Evolutionary conservation across 306 rosid genomes (phyloP), one percentile per base, ranked within the genome.

Genomic region (Trichosanthes truncata): DNA sequence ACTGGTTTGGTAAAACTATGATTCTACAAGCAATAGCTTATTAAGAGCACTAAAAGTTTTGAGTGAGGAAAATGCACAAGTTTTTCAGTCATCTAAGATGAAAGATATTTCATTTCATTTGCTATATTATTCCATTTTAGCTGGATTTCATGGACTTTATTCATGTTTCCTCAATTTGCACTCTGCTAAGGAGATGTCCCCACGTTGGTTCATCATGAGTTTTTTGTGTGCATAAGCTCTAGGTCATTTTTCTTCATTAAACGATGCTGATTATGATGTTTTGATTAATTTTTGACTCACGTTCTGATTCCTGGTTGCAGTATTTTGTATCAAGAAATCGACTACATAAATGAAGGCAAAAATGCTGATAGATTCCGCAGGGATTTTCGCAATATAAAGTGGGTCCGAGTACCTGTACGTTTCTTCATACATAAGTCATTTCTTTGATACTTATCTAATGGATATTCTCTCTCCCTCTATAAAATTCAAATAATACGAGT

Each of bases 401-500:
- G 97, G 97, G 97, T 93, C 78, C 94, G 97, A 82, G 88, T 93
- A 62, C 97, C 97, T 86, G 97, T 91, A 91, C 78, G 97, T 88
- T 84, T 83, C 90, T 82, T 81, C 78, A 86, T 78, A 49, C 80
- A 65, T 46, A 76, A 71, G 57, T 76, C 17, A 57, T 53, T n/a
- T 8, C 43, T 60, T 26, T 49, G 74, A 78, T 60, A 25, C 18
- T 45, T 78, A 12, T 35, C 72, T 45, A 71, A 57, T 63, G 33
- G 12, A 74, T 53, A 68, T 81, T 77, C 71, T 52, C 80, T 56
- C 76, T 45, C 77, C 72, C 60, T 55, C 78, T 46, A 18, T 49
- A 51, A 74, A 48, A 31, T 36, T 35, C 63, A 74, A 7, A 46
- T 3, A 13, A 73, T 43, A 6, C 12, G 40, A 23, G 26, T 43